Evolutionary conservation across 768 basidiomycete species (phyloP).

Genomic region (Lentinula detonsa): DNA sequence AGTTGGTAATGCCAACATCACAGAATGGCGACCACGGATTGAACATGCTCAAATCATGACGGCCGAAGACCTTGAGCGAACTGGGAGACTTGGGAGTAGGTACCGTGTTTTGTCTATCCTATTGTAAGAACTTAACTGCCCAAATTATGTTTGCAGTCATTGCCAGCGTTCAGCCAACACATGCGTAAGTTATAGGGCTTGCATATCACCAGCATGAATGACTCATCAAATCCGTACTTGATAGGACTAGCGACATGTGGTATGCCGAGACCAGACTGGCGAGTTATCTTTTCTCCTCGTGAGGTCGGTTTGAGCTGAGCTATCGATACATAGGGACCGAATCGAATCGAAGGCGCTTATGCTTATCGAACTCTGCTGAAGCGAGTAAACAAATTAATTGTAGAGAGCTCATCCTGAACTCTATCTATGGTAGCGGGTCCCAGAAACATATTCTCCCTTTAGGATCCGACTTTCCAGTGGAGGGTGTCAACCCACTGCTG

Average conservation of each 20-base stretch:
- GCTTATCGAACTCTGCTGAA: conserved; percentile 76
- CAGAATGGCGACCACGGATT: conserved; percentile 65
- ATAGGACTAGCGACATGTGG: conserved; percentile 83
- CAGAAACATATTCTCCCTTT: conserved; percentile 58
- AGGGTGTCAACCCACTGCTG: conserved; percentile 81
- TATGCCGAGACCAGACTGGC: conserved; percentile 84
- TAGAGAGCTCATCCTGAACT: neutral
- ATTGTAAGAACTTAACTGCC: too few species aligned
- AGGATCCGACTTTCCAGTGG: conserved; percentile 94
- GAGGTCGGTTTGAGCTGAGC: neutral
- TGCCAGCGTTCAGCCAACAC: conserved; percentile 89
- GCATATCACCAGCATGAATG: neutral
- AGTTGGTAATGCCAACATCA: conserved; percentile 27
- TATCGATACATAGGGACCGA: conserved; percentile 48
- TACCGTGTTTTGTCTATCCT: neutral
- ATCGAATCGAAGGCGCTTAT: conserved; percentile 83
- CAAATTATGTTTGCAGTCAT: conserved; percentile 51
- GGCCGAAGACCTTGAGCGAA: conserved; percentile 58
- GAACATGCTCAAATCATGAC: conserved; percentile 93
- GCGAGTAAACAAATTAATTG: conserved; percentile 31
- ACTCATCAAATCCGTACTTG: neutral
- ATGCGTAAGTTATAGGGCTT: conserved; percentile 50
- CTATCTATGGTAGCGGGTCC: conserved; percentile 35
- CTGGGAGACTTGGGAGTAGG: conserved; percentile 70
- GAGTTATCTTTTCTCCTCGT: conserved; percentile 7